Base-by-base conservation (phyloP, 2,329 filamentous ascomycete species). In the Hypomyces rosellus region DNA sequence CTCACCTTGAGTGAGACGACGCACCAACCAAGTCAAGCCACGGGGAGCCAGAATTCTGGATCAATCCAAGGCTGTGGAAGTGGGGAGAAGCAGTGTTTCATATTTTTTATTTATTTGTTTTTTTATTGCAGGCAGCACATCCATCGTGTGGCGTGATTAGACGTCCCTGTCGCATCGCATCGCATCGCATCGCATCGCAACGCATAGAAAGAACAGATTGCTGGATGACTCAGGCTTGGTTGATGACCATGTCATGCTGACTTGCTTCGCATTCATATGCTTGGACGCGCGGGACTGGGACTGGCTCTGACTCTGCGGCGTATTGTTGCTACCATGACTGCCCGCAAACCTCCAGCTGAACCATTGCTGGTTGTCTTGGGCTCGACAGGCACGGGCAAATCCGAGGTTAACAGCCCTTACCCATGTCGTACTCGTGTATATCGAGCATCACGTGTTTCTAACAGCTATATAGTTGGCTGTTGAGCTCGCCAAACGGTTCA, bases 381-480 rank as follows among this genome's bases (percentile, higher is more conserved):
- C 58, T 88, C 91, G 44, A 97, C 92, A 9, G 92, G 91, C 51
- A 96, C 91, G 1, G 92, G 92, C 55, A 96, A 95, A 70, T 95
- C 90, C 37, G 86, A 95, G 74, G 89, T 95, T 75, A 63, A 73
- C 55, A 22, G 43, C 14, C 40, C 40, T 18, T 33, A 20, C 13
- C 37, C 37, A 39, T 30, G 25, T 16, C 14, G 9, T 16, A 39
- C 14, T 16, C 37, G 37, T 12, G 37, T 18, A 4, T 39, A 4
- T 39, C 37, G 2, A 40, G 18, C 14, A 5, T 15, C 11, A 22
- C 5, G 18, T 34, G 8, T 18, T 48, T 41, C 53, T 49, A 22
- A 54, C n/a, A 12, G 16, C 18, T n/a, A 12, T 9, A n/a, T 55
- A 96, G 90, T 80, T 96, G 57, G 93, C 93, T 8, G 86, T 99